Conservation (phyloP, 148 eudicot species). For the Suaeda aralocaspica region DNA sequence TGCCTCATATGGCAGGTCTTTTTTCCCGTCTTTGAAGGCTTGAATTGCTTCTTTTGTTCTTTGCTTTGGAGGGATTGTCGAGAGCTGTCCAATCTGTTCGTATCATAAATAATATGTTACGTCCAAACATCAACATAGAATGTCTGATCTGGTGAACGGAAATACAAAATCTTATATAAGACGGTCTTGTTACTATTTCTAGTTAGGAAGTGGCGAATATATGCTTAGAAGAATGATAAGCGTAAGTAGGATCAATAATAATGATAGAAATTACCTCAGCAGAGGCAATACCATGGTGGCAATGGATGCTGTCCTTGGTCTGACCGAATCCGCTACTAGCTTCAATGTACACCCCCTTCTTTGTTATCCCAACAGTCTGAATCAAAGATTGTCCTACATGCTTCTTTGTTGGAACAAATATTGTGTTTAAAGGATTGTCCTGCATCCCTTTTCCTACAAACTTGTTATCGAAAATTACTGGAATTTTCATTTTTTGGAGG, state of each 20-base stretch:
- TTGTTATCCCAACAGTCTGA: conserved; percentile 88
- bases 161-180: too few species aligned
- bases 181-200: too few species aligned
- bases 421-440: conserved; percentile 77
- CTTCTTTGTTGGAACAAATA: conserved; percentile 55
- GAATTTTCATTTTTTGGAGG: conserved; percentile 53
- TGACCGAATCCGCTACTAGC: conserved; percentile 95
- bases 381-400: conserved; percentile 69
- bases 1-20: conserved; percentile 61
- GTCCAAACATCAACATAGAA: too few species aligned
- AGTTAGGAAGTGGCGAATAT: too few species aligned
- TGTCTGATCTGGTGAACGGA: too few species aligned
- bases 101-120: too few species aligned
- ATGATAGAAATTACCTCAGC: too few species aligned
- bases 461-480: conserved; percentile 57
- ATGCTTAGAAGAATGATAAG: too few species aligned
- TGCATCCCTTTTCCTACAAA: conserved; percentile 80
- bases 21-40: conserved; percentile 46
- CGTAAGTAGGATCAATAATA: too few species aligned
- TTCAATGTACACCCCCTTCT: conserved; percentile 77
- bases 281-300: conserved; percentile 71
- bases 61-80: conserved; percentile 87
- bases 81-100: conserved; percentile 79
- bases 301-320: conserved; percentile 53
- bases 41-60: conserved; percentile 66